Evolutionary conservation across 371 early-diverging fungal genomes (phyloP).

Genomic region (Umbelopsis sp.): DNA sequence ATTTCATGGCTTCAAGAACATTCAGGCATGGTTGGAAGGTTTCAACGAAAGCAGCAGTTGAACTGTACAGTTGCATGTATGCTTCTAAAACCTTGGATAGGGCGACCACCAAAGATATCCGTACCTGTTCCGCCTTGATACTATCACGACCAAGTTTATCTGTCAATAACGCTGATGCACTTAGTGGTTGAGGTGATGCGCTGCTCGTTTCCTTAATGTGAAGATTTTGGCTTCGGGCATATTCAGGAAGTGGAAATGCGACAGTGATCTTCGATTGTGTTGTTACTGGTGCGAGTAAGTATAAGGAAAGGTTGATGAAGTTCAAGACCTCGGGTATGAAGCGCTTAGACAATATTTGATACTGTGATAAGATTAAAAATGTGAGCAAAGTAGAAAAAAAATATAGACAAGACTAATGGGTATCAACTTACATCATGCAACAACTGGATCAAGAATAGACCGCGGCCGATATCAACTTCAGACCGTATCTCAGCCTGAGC

Average conservation of each 20-base stretch:
- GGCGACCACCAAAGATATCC: slow-evolving; percentile 43
- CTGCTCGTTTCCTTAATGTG: slow-evolving; percentile 36
- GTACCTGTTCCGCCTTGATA: slow-evolving; percentile 23
- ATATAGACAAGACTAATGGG: background rate
- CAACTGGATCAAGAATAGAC: slow-evolving; percentile 75
- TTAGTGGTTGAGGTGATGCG: slow-evolving; percentile 29
- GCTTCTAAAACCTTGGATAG: slow-evolving; percentile 49
- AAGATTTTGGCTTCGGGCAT: slow-evolving; percentile 26
- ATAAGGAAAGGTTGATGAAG: slow-evolving; percentile 62
- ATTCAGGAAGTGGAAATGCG: slow-evolving; percentile 52
- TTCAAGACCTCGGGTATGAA: slow-evolving; percentile 83
- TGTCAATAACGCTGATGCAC: slow-evolving; percentile 13
- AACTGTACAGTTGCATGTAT: slow-evolving; percentile 58
- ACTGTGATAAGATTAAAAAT: slow-evolving; percentile 36
- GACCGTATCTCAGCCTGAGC: slow-evolving; percentile 61
- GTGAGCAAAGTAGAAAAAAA: background rate
- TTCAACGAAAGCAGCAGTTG: slow-evolving; percentile 64
- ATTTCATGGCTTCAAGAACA: slow-evolving; percentile 36
- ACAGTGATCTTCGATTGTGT: slow-evolving; percentile 40
- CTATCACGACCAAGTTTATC: slow-evolving; percentile 9
- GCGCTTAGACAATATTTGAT: slow-evolving; percentile 78
- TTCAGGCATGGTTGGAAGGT: slow-evolving; percentile 55
- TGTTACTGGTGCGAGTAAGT: slow-evolving; percentile 48
- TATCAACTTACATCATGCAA: slow-evolving; percentile 61
- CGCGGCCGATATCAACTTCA: slow-evolving; percentile 69